Percentiles rank a stretch among this genome's conserved stretches.
phyloP scores from a whole-genome alignment of 495 filamentous ascomycete species.

The Delitschia confertaspora region DNA sequence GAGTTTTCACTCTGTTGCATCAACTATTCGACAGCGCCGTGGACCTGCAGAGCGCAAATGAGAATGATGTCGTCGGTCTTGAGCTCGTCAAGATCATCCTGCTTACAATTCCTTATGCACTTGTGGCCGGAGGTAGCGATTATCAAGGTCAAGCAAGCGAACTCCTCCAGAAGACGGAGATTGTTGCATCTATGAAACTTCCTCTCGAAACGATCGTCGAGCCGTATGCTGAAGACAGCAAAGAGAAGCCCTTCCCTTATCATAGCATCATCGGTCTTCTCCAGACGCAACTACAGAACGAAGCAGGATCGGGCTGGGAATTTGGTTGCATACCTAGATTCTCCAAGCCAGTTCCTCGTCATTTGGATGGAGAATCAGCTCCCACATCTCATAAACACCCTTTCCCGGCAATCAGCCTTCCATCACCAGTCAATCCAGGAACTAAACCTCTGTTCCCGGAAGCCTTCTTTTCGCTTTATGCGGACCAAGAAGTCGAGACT shows the following conservation, averaged over 20 bases:
- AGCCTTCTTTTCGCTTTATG: conserved; percentile 86
- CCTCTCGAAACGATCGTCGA: conserved; percentile 74
- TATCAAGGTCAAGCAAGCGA: conserved; percentile 60
- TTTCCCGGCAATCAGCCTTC: conserved; percentile 66
- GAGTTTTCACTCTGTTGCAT: conserved; percentile 75
- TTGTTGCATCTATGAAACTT: conserved; percentile 78
- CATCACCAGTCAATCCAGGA: conserved; percentile 64
- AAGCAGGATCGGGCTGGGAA: conserved; percentile 61
- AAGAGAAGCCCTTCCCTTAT: conserved; percentile 43
- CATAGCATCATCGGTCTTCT: conserved; percentile 72
- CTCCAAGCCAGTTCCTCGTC: conserved; percentile 49
- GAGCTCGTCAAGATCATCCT: conserved; percentile 95
- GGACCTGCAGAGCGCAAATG: conserved; percentile 81
- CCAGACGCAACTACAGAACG: conserved; percentile 73
- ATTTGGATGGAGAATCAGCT: conserved; percentile 13
- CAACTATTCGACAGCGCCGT: conserved; percentile 77
- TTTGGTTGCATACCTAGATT: conserved; percentile 76
- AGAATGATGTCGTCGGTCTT: conserved; percentile 78
- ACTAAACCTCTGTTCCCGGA: conserved; percentile 76
- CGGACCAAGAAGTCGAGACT: conserved; percentile 81
- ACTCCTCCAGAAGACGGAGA: conserved; percentile 85
- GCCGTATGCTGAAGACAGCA: conserved; percentile 56
- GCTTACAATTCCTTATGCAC: conserved; percentile 82
- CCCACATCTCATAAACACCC: conserved; percentile 48
- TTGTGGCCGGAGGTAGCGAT: conserved; percentile 58